These are phyloP conservation scores for Musa balbisiana DNA, from an alignment of 202 grass and related monocot genomes.

Conservation along the genomic window DNA sequence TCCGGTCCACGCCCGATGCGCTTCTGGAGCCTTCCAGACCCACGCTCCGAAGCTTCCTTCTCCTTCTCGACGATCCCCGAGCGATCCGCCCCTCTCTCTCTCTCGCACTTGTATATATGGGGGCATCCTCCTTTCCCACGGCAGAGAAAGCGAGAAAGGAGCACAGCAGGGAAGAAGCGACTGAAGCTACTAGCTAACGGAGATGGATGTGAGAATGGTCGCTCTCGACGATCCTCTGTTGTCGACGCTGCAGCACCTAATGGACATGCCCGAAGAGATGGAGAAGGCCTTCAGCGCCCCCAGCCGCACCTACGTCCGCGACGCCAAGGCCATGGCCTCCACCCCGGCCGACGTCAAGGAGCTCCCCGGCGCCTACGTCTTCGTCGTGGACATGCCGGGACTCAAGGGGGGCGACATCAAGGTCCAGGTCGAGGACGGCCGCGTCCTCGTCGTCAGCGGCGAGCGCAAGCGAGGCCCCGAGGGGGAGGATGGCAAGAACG, in stretches of 20 bases:
- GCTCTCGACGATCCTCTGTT: slow-evolving; percentile 45
- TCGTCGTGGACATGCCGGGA: slow-evolving; percentile 91
- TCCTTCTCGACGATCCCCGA: slow-evolving; percentile 1
- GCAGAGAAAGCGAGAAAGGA: not conserved
- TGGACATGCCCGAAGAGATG: slow-evolving; percentile 58
- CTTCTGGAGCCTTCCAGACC: not conserved
- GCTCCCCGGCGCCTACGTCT: slow-evolving; percentile 45
- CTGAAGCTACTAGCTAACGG: not conserved
- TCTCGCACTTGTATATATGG: too few relatives aligned
- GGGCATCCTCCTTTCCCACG: too few relatives aligned
- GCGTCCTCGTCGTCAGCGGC: slow-evolving; percentile 63
- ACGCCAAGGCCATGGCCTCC: slow-evolving; percentile 72
- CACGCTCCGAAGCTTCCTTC: slow-evolving; percentile 20
- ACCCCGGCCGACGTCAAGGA: slow-evolving; percentile 86
- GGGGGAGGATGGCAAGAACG: slow-evolving; percentile 46
- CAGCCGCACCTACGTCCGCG: slow-evolving; percentile 64
- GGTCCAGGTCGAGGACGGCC: slow-evolving; percentile 80
- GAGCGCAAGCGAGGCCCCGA: slow-evolving; percentile 41
- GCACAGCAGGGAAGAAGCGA: not conserved
- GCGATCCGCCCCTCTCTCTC: not conserved
- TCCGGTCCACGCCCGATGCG: not conserved
- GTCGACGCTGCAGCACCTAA: slow-evolving; percentile 48
- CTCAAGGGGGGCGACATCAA: slow-evolving; percentile 64
- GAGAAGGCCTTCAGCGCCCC: slow-evolving; percentile 36
- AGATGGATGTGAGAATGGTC: slow-evolving; percentile 58